Percentiles rank a stretch among this genome's conserved stretches.
These are phyloP conservation scores for Dovyalis caffra DNA, from an alignment of 345 rosid genomes.

Conservation along the genomic window DNA sequence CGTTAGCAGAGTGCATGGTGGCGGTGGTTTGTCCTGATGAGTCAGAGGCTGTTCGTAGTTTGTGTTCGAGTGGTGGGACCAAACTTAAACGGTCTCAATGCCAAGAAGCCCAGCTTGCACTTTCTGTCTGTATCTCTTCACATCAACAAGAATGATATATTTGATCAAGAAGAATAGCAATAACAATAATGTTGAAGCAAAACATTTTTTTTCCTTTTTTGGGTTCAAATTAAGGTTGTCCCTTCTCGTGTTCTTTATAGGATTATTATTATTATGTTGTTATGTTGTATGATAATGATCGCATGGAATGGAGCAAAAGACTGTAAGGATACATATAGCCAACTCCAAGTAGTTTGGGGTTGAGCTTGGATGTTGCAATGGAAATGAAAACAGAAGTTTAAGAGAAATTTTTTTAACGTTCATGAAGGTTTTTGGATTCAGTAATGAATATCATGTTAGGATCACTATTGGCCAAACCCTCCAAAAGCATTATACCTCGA, in stretches of 20 bases:
- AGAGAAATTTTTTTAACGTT: neutral
- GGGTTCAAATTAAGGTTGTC: too few species aligned
- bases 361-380: neutral
- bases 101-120: slow-evolving; percentile 73
- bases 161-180: neutral
- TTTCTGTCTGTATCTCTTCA: slow-evolving; percentile 53
- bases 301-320: too few species aligned
- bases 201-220: neutral
- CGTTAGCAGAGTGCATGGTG: slow-evolving; percentile 74
- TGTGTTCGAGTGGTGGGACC: slow-evolving; percentile 88
- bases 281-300: too few species aligned
- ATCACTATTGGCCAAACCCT: neutral
- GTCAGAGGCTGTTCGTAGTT: slow-evolving; percentile 65
- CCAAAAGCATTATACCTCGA: neutral
- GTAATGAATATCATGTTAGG: neutral
- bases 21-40: slow-evolving; percentile 68
- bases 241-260: too few species aligned
- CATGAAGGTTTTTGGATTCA: neutral
- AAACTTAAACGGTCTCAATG: slow-evolving; percentile 76
- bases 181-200: neutral
- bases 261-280: too few species aligned
- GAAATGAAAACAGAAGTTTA: neutral
- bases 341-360: too few species aligned
- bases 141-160: slow-evolving; percentile 21
- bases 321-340: too few species aligned